A percentile compares a stretch with the other conserved stretches of the same genome.
phyloP scores from a whole-genome alignment of 73 alveolate genomes.

The Paramecium tetraurelia region DNA sequence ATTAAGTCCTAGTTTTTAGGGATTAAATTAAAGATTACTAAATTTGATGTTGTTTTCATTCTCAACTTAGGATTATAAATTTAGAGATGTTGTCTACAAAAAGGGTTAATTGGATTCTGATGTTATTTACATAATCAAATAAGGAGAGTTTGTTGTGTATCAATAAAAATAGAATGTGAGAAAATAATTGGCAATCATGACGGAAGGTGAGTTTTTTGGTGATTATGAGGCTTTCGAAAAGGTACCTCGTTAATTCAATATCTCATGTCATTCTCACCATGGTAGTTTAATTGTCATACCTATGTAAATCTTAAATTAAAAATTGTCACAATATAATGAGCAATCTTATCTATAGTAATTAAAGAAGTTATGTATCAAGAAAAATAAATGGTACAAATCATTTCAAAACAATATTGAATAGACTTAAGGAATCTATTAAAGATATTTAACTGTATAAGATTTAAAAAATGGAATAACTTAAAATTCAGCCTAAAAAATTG shows the following conservation, averaged over 20 bases:
- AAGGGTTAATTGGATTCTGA: not conserved
- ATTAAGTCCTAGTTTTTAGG: not conserved
- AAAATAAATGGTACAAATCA: not conserved
- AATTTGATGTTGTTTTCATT: not conserved
- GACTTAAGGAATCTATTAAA: not conserved
- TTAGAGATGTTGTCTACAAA: not conserved
- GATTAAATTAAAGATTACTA: not conserved
- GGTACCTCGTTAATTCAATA: not conserved
- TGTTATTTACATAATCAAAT: not conserved
- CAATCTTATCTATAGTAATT: not conserved
- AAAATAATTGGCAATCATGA: not conserved
- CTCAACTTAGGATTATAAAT: not conserved
- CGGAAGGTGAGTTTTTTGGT: constrained; percentile 11
- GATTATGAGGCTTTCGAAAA: constrained; percentile 24
- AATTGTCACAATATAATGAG: not conserved
- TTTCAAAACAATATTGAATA: not conserved
- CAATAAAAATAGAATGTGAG: not conserved
- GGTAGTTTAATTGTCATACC: not conserved
- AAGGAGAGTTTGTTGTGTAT: constrained; percentile 15
- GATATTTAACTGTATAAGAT: not conserved
- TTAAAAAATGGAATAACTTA: not conserved
- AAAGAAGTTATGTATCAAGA: not conserved
- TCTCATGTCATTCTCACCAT: not conserved
- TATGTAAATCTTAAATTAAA: not conserved
- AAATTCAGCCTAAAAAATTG: not conserved